A percentile compares a stretch with the other conserved stretches of the same genome.
phyloP scores from a whole-genome alignment of 108 stramenopile species.

The Aureococcus anophagefferens region DNA sequence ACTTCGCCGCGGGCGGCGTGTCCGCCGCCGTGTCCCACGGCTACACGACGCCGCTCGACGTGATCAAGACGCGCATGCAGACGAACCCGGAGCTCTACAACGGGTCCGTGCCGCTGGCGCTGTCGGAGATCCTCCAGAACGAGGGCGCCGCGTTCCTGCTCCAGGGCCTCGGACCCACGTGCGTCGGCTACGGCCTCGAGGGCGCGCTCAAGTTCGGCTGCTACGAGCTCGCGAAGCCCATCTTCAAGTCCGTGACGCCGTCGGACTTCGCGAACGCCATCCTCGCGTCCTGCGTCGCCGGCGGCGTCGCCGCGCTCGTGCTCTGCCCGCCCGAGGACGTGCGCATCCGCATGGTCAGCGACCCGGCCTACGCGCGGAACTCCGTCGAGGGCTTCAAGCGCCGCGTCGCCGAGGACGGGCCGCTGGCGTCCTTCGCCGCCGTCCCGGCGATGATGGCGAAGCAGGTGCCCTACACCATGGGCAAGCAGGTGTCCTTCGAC shows the following conservation, averaged over 20 bases:
- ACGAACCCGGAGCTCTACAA: conserved; percentile 50
- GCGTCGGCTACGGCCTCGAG: conserved; percentile 77
- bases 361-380: conserved; percentile 51
- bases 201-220: conserved; percentile 81
- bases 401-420: conserved; percentile 55
- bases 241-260: conserved; percentile 18
- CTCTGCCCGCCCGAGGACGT: conserved; percentile 80
- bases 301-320: conserved; percentile 69
- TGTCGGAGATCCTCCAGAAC: conserved; percentile 46
- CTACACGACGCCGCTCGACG: conserved; percentile 74
- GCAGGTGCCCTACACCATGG: conserved; percentile 90
- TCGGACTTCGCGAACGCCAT: conserved; percentile 12
- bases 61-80: conserved; percentile 76
- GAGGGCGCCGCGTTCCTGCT: conserved; percentile 59
- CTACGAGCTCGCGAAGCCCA: conserved; percentile 78
- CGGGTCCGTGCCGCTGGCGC: conserved; percentile 40
- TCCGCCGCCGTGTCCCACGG: conserved; percentile 74
- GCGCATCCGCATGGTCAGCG: conserved; percentile 78
- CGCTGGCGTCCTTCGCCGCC: conserved; percentile 44
- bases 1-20: conserved; percentile 70
- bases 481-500: conserved; percentile 80
- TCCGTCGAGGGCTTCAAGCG: conserved; percentile 52
- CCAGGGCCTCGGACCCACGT: conserved; percentile 68
- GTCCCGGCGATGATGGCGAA: conserved; percentile 79
- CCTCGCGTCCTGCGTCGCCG: conserved; percentile 65